A percentile compares a stretch with the other conserved stretches of the same genome.
These are phyloP conservation scores for Trebouxia sp. DNA, from an alignment of 139 green algal genomes.

Conservation along the genomic window DNA sequence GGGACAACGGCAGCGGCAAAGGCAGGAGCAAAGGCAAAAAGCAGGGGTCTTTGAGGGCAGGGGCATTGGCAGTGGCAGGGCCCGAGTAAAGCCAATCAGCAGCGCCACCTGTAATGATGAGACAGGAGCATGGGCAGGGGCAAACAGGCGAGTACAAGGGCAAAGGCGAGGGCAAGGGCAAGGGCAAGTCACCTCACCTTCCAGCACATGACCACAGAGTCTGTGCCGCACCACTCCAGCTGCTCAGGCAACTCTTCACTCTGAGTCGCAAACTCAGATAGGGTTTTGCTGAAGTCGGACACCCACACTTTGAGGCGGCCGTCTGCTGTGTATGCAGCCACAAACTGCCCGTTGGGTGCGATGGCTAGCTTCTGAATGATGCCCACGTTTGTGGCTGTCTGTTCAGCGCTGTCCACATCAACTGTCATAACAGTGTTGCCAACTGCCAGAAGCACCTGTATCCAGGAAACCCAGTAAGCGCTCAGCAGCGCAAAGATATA, in stretches of 20 bases:
- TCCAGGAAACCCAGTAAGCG: too few relatives aligned
- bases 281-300: constrained; percentile 64
- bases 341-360: constrained; percentile 65
- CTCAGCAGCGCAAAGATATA: too few relatives aligned
- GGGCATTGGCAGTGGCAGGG: too few relatives aligned
- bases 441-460: constrained; percentile 70
- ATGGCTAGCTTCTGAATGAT: constrained; percentile 54
- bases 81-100: too few relatives aligned
- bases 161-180: too few relatives aligned
- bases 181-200: constrained; percentile 52
- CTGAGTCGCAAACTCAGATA: constrained; percentile 75
- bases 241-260: constrained; percentile 51
- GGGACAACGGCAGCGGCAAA: too few relatives aligned
- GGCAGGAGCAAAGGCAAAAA: too few relatives aligned
- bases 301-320: constrained; percentile 42
- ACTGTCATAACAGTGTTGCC: constrained; percentile 59
- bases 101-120: too few relatives aligned
- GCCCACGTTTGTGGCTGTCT: constrained; percentile 34
- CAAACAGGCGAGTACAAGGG: too few relatives aligned
- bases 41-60: too few relatives aligned
- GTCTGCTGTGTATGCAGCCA: constrained; percentile 65
- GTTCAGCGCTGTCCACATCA: constrained; percentile 49
- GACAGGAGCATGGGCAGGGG: too few relatives aligned
- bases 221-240: constrained; percentile 84
- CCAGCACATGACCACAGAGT: constrained; percentile 81